Percentiles rank a stretch among this genome's conserved stretches.
Conservation (phyloP, 768 basidiomycete species). For the Auricularia sp. region DNA sequence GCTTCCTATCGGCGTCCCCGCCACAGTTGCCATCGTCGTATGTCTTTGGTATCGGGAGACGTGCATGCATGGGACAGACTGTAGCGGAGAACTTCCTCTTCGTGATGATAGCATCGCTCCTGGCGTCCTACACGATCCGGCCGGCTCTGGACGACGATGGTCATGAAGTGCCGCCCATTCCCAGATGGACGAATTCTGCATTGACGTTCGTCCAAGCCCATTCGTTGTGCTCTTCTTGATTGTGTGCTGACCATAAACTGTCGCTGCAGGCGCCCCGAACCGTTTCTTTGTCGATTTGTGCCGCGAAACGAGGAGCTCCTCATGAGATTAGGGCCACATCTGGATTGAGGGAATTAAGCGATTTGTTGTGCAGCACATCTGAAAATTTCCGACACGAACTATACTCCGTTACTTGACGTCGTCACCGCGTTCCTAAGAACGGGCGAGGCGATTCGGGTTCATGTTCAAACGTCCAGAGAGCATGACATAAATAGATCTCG, state of each 20-base stretch:
- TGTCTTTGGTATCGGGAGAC: slow-evolving; percentile 1
- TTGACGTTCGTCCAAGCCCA: not conserved
- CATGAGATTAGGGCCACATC: no score
- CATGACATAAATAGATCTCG: not conserved
- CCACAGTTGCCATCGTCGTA: not conserved
- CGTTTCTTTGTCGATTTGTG: not conserved
- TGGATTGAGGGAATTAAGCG: no score
- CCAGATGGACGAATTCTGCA: not conserved
- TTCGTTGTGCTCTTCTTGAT: not conserved
- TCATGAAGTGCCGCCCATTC: not conserved
- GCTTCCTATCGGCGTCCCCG: not conserved
- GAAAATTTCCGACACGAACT: no score
- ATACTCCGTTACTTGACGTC: no score
- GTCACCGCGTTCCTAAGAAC: no score
- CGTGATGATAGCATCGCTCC: not conserved
- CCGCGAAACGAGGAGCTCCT: not conserved
- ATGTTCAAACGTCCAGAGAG: not conserved
- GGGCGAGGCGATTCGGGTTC: no score
- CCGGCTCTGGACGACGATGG: not conserved
- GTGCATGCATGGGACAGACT: not conserved
- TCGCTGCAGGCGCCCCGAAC: not conserved
- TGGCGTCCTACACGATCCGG: not conserved
- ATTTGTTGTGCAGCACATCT: no score
- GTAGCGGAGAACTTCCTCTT: not conserved
- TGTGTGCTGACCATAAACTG: not conserved